Evolutionary conservation across 163 green algal species (phyloP).

Genomic region (Coccomyxa subellipsoidea): DNA sequence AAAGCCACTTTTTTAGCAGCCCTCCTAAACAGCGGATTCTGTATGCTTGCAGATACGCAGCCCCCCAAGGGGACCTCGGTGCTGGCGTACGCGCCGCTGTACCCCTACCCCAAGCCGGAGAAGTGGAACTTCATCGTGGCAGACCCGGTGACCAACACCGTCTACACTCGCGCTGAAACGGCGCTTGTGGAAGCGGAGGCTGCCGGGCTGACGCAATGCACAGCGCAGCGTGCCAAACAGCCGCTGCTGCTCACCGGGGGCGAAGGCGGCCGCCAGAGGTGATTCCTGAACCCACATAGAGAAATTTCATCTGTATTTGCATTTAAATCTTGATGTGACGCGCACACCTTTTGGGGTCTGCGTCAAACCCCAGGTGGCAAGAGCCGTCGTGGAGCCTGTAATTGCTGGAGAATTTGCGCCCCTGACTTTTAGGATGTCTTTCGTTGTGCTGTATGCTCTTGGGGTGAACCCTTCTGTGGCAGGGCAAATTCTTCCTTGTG

Average conservation of each 20-base stretch:
- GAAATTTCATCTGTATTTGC: too few species aligned
- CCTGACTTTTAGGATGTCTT: too few species aligned
- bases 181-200: slow-evolving; percentile 61
- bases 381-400: too few species aligned
- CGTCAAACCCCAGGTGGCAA: too few species aligned
- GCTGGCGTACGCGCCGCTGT: slow-evolving; percentile 69
- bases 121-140: slow-evolving; percentile 81
- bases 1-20: too few species aligned
- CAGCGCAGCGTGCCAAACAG: not conserved
- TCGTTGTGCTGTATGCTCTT: too few species aligned
- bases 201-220: not conserved
- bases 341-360: too few species aligned
- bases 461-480: too few species aligned
- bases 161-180: slow-evolving; percentile 9
- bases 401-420: too few species aligned
- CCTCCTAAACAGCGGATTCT: not conserved
- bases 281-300: too few species aligned
- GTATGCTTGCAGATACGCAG: not conserved
- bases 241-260: not conserved
- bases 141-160: slow-evolving; percentile 58
- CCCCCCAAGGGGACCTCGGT: slow-evolving; percentile 33
- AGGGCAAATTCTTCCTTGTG: too few species aligned
- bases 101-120: slow-evolving; percentile 68
- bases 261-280: not conserved
- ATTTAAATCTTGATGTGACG: too few species aligned